These are phyloP conservation scores for Drechmeria coniospora DNA, from an alignment of 2,329 filamentous ascomycete species.

Conservation along the genomic window DNA sequence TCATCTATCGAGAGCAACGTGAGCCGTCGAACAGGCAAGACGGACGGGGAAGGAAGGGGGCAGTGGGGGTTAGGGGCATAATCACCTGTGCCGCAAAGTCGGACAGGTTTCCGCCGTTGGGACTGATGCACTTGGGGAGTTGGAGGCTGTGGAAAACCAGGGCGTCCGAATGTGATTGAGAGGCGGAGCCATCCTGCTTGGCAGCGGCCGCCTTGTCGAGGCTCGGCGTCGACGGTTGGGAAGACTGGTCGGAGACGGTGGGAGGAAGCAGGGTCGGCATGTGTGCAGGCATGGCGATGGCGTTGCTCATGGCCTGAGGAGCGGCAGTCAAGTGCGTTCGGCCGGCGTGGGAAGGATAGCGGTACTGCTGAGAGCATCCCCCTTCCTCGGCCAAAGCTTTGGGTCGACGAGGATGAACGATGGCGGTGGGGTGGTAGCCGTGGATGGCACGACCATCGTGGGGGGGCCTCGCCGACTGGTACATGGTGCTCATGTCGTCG, in stretches of 20 bases:
- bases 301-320: conserved; percentile 6
- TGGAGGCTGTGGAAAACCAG: conserved; percentile 47
- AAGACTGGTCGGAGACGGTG: conserved; percentile 16
- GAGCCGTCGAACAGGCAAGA: too few relatives aligned
- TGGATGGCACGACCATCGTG: conserved; percentile 31
- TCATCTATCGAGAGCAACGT: conserved; percentile 44
- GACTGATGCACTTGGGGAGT: conserved; percentile 61
- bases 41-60: too few relatives aligned
- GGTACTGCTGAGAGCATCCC: conserved; percentile 15
- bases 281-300: conserved; percentile 2
- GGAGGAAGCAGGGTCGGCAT: conserved; percentile 2
- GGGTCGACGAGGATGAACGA: conserved; percentile 18
- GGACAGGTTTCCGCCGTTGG: conserved; percentile 58
- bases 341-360: conserved; percentile 14
- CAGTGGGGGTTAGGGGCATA: conserved; percentile 1
- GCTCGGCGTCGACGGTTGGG: conserved; percentile 22
- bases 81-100: conserved; percentile 72
- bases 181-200: conserved; percentile 15
- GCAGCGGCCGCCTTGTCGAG: conserved; percentile 12
- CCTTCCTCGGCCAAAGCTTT: conserved; percentile 19
- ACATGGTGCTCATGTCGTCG: conserved; percentile 38
- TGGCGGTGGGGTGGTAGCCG: conserved; percentile 18
- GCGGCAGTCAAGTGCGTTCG: conserved; percentile 4
- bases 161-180: conserved; percentile 24
- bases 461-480: conserved; percentile 29